These are phyloP conservation scores for Ocimum tenuiflorum DNA, from an alignment of 257 asterid species.

Conservation along the genomic window DNA sequence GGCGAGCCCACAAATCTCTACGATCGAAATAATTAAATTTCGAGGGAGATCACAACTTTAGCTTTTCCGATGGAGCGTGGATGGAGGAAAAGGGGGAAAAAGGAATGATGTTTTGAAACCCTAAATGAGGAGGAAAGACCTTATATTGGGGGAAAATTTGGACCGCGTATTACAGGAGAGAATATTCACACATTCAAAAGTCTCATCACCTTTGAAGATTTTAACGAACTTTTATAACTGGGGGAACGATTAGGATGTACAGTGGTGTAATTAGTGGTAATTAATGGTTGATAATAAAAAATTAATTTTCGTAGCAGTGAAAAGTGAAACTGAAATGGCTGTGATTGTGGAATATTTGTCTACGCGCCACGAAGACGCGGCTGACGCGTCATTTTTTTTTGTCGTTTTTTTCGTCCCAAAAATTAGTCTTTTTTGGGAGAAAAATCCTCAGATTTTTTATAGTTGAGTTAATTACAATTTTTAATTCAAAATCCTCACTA, in stretches of 20 bases:
- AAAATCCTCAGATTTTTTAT: too few species aligned
- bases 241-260: neutral
- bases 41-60: neutral
- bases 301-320: neutral
- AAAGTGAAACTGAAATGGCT: slow-evolving; percentile 6
- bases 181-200: slow-evolving; percentile 20
- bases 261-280: slow-evolving; percentile 16
- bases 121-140: slow-evolving; percentile 35
- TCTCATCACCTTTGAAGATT: slow-evolving; percentile 12
- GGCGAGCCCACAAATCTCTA: neutral
- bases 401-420: neutral
- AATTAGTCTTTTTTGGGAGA: too few species aligned
- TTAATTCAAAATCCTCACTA: too few species aligned
- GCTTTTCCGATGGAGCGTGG: slow-evolving; percentile 1
- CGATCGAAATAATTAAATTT: neutral
- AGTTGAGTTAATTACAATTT: too few species aligned
- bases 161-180: slow-evolving; percentile 54
- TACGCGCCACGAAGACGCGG: slow-evolving; percentile 41
- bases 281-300: neutral
- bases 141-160: slow-evolving; percentile 58
- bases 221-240: neutral
- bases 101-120: slow-evolving; percentile 38
- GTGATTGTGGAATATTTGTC: slow-evolving; percentile 9
- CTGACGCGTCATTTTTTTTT: slow-evolving; percentile 32
- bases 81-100: slow-evolving; percentile 18